Evolutionary conservation across 176 grass and related monocot genomes (phyloP).

Genomic region (Neostapfia colusana): DNA sequence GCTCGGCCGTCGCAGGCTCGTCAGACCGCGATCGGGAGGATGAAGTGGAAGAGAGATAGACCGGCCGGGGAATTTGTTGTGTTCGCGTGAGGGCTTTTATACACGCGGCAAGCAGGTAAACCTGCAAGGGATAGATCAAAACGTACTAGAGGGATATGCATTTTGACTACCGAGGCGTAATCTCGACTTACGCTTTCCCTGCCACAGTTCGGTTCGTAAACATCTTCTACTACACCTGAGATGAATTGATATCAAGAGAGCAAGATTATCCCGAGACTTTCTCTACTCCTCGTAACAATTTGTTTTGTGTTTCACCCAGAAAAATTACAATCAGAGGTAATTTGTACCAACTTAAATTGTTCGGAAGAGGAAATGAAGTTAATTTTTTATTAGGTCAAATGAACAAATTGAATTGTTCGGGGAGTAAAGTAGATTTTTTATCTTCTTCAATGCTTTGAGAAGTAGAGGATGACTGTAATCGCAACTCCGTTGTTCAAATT

Average conservation of each 20-base stretch:
- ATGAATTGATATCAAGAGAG: neutral
- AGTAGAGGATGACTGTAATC: neutral
- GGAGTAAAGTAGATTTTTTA: too few species aligned
- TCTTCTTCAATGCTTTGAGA: too few species aligned
- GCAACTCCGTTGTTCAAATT: too few species aligned
- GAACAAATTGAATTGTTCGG: too few species aligned
- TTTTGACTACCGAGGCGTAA: neutral
- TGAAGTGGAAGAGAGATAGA: neutral
- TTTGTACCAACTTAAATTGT: too few species aligned
- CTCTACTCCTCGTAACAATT: neutral
- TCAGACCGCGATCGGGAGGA: neutral
- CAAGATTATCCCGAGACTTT: neutral
- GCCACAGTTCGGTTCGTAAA: neutral
- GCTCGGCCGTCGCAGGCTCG: neutral
- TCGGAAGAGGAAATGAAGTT: too few species aligned
- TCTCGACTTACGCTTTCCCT: neutral
- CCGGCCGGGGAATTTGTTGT: neutral
- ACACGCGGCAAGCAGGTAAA: neutral
- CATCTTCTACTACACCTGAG: neutral
- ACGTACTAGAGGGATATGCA: fast-evolving
- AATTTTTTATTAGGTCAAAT: too few species aligned
- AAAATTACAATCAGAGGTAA: too few species aligned
- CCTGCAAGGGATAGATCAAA: neutral
- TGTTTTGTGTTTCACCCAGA: too few species aligned
- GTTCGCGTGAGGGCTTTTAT: neutral